phyloP scores from a whole-genome alignment of 805 yeast species.

The Isabelozyma gotoi region DNA sequence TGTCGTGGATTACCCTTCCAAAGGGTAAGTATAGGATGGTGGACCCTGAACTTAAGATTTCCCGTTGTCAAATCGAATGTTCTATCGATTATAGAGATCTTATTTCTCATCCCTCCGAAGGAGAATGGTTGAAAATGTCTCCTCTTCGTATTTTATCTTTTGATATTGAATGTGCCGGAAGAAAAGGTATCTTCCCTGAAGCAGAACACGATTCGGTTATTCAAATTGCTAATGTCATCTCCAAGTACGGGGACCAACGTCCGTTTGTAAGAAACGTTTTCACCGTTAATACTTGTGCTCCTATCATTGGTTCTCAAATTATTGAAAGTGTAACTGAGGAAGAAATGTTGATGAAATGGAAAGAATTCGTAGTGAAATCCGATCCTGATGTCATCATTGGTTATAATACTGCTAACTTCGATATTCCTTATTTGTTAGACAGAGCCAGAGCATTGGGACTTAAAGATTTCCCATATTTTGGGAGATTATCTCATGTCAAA shows the following conservation, averaged over 20 bases:
- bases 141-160: slow-evolving; percentile 91
- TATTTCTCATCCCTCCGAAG: slow-evolving; percentile 83
- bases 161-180: slow-evolving; percentile 98
- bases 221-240: slow-evolving; percentile 95
- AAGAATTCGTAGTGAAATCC: slow-evolving; percentile 73
- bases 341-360: slow-evolving; percentile 85
- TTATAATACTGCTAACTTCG: slow-evolving; percentile 91
- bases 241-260: slow-evolving; percentile 73
- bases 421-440: slow-evolving; percentile 87
- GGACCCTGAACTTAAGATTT: slow-evolving; percentile 41
- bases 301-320: slow-evolving; percentile 92
- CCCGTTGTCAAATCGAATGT: slow-evolving; percentile 87
- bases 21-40: slow-evolving; percentile 61
- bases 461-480: slow-evolving; percentile 77
- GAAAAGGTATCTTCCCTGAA: slow-evolving; percentile 96
- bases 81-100: slow-evolving; percentile 65
- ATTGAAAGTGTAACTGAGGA: slow-evolving; percentile 71
- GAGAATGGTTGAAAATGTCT: slow-evolving; percentile 90
- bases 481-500: slow-evolving; percentile 63
- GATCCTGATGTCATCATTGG: slow-evolving; percentile 98
- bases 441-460: slow-evolving; percentile 76
- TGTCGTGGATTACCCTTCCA: slow-evolving; percentile 96
- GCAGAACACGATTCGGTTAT: slow-evolving; percentile 91
- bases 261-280: slow-evolving; percentile 95
- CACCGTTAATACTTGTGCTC: slow-evolving; percentile 86